Conservation (phyloP, 2,329 filamentous ascomycete species). For the Colletotrichum filicis region DNA sequence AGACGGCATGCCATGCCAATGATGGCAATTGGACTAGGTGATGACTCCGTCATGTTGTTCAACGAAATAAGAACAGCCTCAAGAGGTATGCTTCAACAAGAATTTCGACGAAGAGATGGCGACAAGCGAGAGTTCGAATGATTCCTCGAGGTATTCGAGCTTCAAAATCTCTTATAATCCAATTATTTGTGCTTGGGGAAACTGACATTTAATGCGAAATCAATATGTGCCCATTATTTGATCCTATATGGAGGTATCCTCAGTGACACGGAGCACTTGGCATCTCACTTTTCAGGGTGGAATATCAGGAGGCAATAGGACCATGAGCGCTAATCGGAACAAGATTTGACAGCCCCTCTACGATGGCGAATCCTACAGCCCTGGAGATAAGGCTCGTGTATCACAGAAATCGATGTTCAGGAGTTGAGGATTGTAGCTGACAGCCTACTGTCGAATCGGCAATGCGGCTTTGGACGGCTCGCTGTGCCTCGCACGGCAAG, state of each 20-base stretch:
- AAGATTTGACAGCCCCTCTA: neutral
- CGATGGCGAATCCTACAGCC: neutral
- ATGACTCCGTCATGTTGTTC: neutral
- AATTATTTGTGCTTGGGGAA: neutral
- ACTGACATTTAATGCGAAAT: neutral
- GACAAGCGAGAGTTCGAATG: neutral
- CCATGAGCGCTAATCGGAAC: neutral
- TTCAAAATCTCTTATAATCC: neutral
- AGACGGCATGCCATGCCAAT: slow-evolving; percentile 44
- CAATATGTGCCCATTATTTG: neutral
- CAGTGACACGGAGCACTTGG: neutral
- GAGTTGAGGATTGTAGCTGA: neutral
- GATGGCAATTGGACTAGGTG: slow-evolving; percentile 40
- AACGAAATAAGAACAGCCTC: neutral
- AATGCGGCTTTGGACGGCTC: neutral
- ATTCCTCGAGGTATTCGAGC: neutral
- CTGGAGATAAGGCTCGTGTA: neutral
- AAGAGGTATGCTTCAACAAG: neutral
- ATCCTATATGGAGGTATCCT: neutral
- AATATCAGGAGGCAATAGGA: neutral
- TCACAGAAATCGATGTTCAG: neutral
- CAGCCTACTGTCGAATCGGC: neutral
- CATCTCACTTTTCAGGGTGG: neutral
- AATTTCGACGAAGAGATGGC: neutral
- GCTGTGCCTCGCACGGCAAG: neutral